phyloP scores from a whole-genome alignment of 305 asterid genomes.

The Andrographis paniculata region DNA sequence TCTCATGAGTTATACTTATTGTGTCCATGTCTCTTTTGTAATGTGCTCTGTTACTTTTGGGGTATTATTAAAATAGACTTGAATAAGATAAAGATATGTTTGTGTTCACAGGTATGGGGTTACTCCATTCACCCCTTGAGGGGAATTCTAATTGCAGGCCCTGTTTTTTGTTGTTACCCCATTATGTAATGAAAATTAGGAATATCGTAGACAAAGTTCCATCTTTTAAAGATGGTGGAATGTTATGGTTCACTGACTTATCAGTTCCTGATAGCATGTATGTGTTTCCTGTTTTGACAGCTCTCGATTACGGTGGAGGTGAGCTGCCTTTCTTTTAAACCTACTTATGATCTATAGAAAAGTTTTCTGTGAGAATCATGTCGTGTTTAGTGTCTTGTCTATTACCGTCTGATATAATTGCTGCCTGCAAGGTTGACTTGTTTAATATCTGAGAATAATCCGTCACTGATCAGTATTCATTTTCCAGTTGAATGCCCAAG shows the following conservation, averaged over 20 bases:
- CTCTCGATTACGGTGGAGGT: constrained; percentile 94
- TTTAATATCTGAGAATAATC: constrained; percentile 9
- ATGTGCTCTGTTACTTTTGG: too few relatives aligned
- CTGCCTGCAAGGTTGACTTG: constrained; percentile 11
- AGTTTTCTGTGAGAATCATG: background rate
- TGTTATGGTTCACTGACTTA: constrained; percentile 85
- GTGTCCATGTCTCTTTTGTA: background rate
- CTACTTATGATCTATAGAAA: background rate
- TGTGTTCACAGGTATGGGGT: constrained; percentile 69
- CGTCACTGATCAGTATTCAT: constrained; percentile 10
- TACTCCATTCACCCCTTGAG: constrained; percentile 74
- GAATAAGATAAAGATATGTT: too few relatives aligned
- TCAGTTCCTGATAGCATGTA: constrained; percentile 74
- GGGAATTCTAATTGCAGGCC: constrained; percentile 80
- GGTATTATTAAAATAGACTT: too few relatives aligned
- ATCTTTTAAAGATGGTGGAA: constrained; percentile 85
- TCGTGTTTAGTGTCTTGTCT: background rate
- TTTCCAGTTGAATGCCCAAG: constrained; percentile 67
- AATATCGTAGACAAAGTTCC: constrained; percentile 88
- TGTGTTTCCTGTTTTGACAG: constrained; percentile 73
- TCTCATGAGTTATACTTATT: background rate
- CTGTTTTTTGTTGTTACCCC: constrained; percentile 74
- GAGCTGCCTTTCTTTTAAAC: constrained; percentile 18
- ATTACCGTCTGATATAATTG: too few relatives aligned
- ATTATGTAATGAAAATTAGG: constrained; percentile 36